A percentile compares a stretch with the other conserved stretches of the same genome.
These are phyloP conservation scores for Spergularia bocconei DNA, from an alignment of 148 eudicot species.

Conservation along the genomic window DNA sequence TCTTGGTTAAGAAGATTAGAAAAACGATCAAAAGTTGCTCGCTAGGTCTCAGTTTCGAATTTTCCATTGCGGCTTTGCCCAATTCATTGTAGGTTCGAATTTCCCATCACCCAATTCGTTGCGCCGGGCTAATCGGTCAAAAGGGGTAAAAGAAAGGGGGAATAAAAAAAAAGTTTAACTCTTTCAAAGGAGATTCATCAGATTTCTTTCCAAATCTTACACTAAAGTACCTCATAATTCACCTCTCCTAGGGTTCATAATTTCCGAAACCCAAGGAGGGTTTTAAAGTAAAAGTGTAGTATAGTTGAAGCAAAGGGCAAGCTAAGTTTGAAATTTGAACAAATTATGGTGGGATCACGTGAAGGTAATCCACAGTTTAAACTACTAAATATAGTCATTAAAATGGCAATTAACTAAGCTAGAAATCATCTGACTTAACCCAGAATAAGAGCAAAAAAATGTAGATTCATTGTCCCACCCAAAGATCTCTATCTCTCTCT, in stretches of 20 bases:
- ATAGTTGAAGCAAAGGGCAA: constrained; percentile 6
- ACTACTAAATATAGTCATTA: background rate
- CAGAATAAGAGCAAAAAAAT: constrained; percentile 2
- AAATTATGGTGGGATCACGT: constrained; percentile 37
- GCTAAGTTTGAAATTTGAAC: constrained; percentile 30
- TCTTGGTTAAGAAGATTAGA: background rate
- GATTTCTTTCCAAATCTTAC: background rate
- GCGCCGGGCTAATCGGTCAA: no score
- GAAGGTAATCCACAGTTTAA: constrained; percentile 16
- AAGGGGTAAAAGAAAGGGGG: background rate
- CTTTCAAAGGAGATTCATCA: background rate
- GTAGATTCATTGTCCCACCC: constrained; percentile 7
- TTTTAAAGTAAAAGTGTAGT: constrained; percentile 4
- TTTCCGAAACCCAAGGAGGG: constrained; percentile 19
- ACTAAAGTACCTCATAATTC: background rate
- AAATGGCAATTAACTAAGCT: constrained; percentile 15
- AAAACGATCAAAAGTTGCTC: no score
- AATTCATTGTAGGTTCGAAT: no score
- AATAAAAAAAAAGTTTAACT: no score
- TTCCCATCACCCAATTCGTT: no score
- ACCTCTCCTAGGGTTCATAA: constrained; percentile 15
- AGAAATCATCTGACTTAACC: constrained; percentile 17
- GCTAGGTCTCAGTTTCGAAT: no score
- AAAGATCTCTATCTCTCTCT: no score
- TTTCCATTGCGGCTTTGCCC: no score